Conservation (phyloP, 2,329 filamentous ascomycete genomes). For the Alternaria panax region DNA sequence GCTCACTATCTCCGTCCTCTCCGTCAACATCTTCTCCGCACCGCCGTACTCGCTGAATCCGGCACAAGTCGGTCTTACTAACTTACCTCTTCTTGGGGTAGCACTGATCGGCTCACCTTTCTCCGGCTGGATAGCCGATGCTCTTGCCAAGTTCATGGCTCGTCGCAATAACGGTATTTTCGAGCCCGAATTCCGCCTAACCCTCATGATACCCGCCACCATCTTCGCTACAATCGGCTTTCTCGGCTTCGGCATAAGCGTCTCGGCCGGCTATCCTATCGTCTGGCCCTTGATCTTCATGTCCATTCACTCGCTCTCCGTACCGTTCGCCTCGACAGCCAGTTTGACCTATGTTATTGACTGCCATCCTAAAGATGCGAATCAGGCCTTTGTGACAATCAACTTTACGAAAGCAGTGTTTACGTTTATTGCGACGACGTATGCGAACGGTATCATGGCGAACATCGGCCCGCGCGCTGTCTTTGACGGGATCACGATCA, state of each 20-base stretch:
- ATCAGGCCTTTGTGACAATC: conserved; percentile 54
- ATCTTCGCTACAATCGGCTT: conserved; percentile 50
- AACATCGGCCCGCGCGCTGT: conserved; percentile 64
- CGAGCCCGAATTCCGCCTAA: conserved; percentile 83
- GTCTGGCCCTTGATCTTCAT: conserved; percentile 47
- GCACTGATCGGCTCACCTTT: conserved; percentile 77
- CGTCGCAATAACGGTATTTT: conserved; percentile 80
- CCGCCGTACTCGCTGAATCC: conserved; percentile 84
- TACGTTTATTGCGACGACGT: conserved; percentile 73
- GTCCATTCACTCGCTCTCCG: conserved; percentile 47
- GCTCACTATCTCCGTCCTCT: conserved; percentile 83
- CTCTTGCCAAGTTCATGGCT: conserved; percentile 74
- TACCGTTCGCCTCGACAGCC: conserved; percentile 50
- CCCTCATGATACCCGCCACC: conserved; percentile 44
- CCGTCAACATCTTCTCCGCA: conserved; percentile 85
- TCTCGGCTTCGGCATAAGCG: conserved; percentile 52
- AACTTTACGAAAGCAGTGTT: conserved; percentile 53
- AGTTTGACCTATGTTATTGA: conserved; percentile 54
- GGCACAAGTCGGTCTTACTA: conserved; percentile 76
- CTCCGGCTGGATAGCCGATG: conserved; percentile 76
- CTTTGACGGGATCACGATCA: conserved; percentile 77
- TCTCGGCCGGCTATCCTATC: conserved; percentile 36
- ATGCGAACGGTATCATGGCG: conserved; percentile 76
- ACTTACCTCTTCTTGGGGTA: conserved; percentile 83
- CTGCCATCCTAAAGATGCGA: conserved; percentile 50